These are phyloP conservation scores for Eurotiales sp. DNA, from an alignment of 2,329 filamentous ascomycete genomes.

Conservation along the genomic window DNA sequence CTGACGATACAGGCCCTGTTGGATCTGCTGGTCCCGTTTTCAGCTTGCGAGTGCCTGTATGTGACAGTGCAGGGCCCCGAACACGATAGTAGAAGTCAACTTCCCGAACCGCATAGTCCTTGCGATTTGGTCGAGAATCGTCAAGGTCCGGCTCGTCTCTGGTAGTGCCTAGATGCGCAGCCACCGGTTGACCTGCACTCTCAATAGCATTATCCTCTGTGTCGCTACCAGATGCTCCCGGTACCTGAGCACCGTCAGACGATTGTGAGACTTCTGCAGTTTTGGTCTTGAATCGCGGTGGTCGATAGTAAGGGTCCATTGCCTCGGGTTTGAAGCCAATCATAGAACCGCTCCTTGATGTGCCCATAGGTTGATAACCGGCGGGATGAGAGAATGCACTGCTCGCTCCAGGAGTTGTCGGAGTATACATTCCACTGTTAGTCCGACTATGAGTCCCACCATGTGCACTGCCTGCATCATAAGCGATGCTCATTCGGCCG, in stretches of 20 bases:
- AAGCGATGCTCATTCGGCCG: slow-evolving; percentile 48
- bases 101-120: slow-evolving; percentile 90
- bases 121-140: slow-evolving; percentile 53
- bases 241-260: slow-evolving; percentile 31
- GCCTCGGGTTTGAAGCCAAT: slow-evolving; percentile 38
- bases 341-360: slow-evolving; percentile 40
- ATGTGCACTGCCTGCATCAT: slow-evolving; percentile 50
- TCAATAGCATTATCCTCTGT: slow-evolving; percentile 21
- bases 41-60: slow-evolving; percentile 74
- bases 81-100: slow-evolving; percentile 97
- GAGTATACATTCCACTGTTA: slow-evolving; percentile 60
- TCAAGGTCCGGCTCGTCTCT: slow-evolving; percentile 54
- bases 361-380: slow-evolving; percentile 47
- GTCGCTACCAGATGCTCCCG: slow-evolving; percentile 35
- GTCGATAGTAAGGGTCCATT: slow-evolving; percentile 83
- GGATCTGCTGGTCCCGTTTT: slow-evolving; percentile 95
- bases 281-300: slow-evolving; percentile 67
- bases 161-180: slow-evolving; percentile 52
- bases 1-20: slow-evolving; percentile 83
- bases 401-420: slow-evolving; percentile 68
- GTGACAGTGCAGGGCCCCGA: slow-evolving; percentile 80
- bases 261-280: slow-evolving; percentile 42
- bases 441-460: slow-evolving; percentile 50
- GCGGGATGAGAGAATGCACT: slow-evolving; percentile 69
- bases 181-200: slow-evolving; percentile 45